Evolutionary conservation across 345 rosid genomes (phyloP).

Genomic region (Isatis tinctoria): DNA sequence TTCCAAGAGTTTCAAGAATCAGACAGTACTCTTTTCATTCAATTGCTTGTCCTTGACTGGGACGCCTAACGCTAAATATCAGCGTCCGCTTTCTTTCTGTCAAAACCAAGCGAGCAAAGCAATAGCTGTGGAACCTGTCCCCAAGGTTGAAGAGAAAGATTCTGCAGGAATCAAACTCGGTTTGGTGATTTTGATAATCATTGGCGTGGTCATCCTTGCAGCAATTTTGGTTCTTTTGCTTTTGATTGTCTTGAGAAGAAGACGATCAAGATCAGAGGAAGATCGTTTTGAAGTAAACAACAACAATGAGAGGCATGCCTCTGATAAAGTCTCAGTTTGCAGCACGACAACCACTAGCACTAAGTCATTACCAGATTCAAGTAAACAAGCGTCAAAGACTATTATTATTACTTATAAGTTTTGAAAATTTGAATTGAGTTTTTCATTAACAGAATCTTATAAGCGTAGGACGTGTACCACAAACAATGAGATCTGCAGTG

Average conservation of each 20-base stretch:
- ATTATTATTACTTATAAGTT: neutral
- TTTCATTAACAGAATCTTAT: neutral
- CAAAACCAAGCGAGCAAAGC: slow-evolving; percentile 74
- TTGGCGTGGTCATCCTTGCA: slow-evolving; percentile 45
- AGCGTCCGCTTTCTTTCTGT: slow-evolving; percentile 71
- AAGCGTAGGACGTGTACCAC: slow-evolving; percentile 69
- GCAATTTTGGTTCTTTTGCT: slow-evolving; percentile 40
- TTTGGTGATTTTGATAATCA: slow-evolving; percentile 52
- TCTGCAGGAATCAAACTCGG: slow-evolving; percentile 40
- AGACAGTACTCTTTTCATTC: slow-evolving; percentile 63
- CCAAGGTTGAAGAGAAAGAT: slow-evolving; percentile 28
- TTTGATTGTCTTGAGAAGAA: slow-evolving; percentile 45
- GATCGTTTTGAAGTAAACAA: slow-evolving; percentile 34
- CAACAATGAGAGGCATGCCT: slow-evolving; percentile 35
- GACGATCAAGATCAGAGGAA: slow-evolving; percentile 25
- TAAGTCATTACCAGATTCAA: slow-evolving; percentile 48
- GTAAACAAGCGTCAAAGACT: slow-evolving; percentile 36
- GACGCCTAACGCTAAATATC: slow-evolving; percentile 38
- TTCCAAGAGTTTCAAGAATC: slow-evolving; percentile 40
- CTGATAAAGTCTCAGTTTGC: slow-evolving; percentile 50
- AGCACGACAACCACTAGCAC: slow-evolving; percentile 41
- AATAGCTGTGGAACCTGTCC: slow-evolving; percentile 62
- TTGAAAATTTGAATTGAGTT: slow-evolving; percentile 6
- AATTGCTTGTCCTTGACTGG: slow-evolving; percentile 62
- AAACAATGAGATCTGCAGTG: slow-evolving; percentile 75